These are phyloP conservation scores for Wilcoxina mikolae DNA, from an alignment of 495 filamentous ascomycete genomes.

Conservation along the genomic window DNA sequence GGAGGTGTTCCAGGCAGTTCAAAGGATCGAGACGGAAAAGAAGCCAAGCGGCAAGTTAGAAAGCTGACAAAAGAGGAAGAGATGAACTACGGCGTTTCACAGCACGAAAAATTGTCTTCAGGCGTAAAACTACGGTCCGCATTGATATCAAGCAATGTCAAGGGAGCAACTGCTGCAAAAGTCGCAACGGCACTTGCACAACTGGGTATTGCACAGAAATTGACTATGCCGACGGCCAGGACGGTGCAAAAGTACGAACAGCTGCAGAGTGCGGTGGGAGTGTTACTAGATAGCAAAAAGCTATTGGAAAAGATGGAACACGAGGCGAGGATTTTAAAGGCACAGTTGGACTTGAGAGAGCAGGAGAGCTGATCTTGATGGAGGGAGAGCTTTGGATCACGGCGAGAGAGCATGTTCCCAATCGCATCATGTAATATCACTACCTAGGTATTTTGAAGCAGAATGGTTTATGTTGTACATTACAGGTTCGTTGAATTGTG, in stretches of 20 bases:
- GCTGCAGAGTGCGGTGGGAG: constrained; percentile 56
- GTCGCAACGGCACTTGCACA: constrained; percentile 46
- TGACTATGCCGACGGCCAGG: constrained; percentile 71
- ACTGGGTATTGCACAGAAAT: constrained; percentile 58
- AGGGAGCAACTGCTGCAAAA: constrained; percentile 25
- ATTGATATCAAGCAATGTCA: constrained; percentile 22
- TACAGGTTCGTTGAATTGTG: neutral
- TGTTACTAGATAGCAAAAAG: constrained; percentile 69
- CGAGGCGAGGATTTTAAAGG: constrained; percentile 61
- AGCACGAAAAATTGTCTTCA: constrained; percentile 67
- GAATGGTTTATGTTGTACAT: neutral
- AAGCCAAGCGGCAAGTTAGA: constrained; percentile 26
- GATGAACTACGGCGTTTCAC: constrained; percentile 62
- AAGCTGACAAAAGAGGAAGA: constrained; percentile 47
- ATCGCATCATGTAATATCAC: neutral
- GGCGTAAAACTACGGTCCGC: constrained; percentile 27
- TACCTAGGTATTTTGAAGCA: neutral
- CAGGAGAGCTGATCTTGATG: constrained; percentile 29
- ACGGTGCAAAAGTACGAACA: constrained; percentile 70
- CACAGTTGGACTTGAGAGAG: constrained; percentile 45
- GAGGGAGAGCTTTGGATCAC: no score
- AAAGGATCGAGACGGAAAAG: neutral
- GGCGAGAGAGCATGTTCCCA: neutral
- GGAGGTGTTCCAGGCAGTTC: neutral
- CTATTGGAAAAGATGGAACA: constrained; percentile 69